Evolutionary conservation across 176 grass and related monocot species (phyloP), one percentile per base, ranked within the genome.

Genomic region (Luzula sylvatica): DNA sequence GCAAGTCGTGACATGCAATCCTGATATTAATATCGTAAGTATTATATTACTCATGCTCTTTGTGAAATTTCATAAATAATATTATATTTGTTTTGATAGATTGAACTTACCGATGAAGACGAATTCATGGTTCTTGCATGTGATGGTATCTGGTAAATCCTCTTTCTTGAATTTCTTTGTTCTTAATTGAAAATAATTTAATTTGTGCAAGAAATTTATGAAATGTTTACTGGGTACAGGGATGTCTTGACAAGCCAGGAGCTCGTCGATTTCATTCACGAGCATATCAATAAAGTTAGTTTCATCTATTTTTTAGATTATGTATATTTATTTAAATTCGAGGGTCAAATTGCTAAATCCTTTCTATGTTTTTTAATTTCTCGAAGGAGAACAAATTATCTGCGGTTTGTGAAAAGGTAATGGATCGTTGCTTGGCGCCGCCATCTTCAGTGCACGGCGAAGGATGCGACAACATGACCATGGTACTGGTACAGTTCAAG

Each of bases 401-500:
- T 17, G 67, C 66, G 2, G 71, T 89, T 38, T 89, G 84, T 44
- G 90, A 89, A 65, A 89, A 42, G 45, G 90, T 89, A 50, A 68
- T 96, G 0, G 90, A 96, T 54, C 83, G 74, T 73, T 96, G 90
- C 51, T 61, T 89, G 68, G 84, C 90, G 52, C 90, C 90, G 14
- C 83, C 90, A 20, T 83, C 88, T 7, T 65, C 41, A 4, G 41
- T 75, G 45, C 61, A 77, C 15, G 83, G 88, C 7, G 83, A 95
- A 69, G 89, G 89, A 50, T 95, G 89, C 1, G 83, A 95, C 43
- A 95, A 88, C 70, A 95, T 95, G 89, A 95, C 83, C 0, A 88
- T 95, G 83, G 77, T 95, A 50, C 55, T 88, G 44, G 89, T 88
- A 26, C 83, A 88, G 69, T 95, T 95, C 56, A 78, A 78, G 67